Evolutionary conservation across 2,329 filamentous ascomycete species (phyloP).

Genomic region (Penicillium paneum): DNA sequence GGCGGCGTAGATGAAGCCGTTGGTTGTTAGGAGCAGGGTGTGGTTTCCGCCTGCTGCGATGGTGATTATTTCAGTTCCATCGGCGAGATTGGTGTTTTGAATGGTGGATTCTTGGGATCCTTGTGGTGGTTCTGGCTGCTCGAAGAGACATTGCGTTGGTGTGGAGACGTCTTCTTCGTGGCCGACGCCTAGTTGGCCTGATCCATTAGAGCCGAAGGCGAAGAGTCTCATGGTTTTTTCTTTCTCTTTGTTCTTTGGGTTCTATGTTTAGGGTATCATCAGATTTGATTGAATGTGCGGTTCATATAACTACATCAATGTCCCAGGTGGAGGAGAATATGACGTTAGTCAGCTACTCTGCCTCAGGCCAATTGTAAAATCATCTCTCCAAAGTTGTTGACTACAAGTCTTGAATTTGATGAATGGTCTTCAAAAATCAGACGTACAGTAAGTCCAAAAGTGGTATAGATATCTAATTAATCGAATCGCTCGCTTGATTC

Average conservation of each 20-base stretch:
- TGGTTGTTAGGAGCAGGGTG: conserved; percentile 66
- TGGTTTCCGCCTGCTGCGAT: conserved; percentile 78
- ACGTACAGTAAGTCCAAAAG: conserved; percentile 5
- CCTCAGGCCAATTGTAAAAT: not conserved
- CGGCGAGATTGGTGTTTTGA: not conserved
- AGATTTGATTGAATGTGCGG: not conserved
- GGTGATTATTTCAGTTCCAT: conserved; percentile 19
- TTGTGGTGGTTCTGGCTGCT: conserved; percentile 12
- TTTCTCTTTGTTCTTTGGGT: not conserved
- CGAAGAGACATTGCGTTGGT: conserved; percentile 62
- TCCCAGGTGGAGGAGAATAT: not conserved
- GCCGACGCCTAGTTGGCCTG: conserved; percentile 68
- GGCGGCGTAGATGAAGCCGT: conserved; percentile 61
- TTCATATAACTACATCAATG: not conserved
- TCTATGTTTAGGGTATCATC: not conserved
- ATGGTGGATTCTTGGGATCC: conserved; percentile 15
- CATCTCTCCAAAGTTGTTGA: not conserved
- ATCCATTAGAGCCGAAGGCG: conserved; percentile 73
- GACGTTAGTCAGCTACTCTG: conserved; percentile 2
- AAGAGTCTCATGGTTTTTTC: conserved; percentile 50
- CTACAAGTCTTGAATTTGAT: not conserved
- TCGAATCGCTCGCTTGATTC: conserved; percentile 10
- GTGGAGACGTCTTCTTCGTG: conserved; percentile 69
- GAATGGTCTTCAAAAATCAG: not conserved
- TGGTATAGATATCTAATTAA: conserved; percentile 23